A percentile compares a stretch with the other conserved stretches of the same genome.
Evolutionary conservation across 2,329 filamentous ascomycete genomes (phyloP).

Genomic region (Clonostachys rosea): DNA sequence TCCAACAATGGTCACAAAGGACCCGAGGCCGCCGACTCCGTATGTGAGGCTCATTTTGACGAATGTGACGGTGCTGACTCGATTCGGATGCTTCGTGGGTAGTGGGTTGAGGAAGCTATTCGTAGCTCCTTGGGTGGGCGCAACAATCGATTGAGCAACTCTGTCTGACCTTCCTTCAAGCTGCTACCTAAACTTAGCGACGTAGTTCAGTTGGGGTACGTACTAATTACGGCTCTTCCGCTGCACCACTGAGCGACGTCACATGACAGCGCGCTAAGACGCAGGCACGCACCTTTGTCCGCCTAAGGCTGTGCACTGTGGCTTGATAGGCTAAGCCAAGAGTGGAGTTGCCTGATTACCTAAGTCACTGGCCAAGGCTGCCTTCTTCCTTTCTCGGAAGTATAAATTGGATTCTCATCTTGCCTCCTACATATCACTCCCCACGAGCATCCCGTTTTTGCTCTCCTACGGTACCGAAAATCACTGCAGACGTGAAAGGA

Average conservation of each 20-base stretch:
- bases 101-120: constrained; percentile 1
- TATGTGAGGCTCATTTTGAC: constrained; percentile 67
- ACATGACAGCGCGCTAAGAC: constrained; percentile 3
- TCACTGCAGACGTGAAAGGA: too few relatives aligned
- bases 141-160: too few relatives aligned
- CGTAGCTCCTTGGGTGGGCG: constrained; percentile 1
- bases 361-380: too few relatives aligned
- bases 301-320: too few relatives aligned
- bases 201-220: too few relatives aligned
- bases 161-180: too few relatives aligned
- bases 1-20: constrained; percentile 69
- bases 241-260: constrained; percentile 1
- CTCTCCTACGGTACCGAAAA: too few relatives aligned
- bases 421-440: constrained; percentile 1
- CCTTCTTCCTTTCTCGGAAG: too few relatives aligned
- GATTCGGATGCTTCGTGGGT: neutral
- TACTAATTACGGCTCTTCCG: too few relatives aligned
- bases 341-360: too few relatives aligned
- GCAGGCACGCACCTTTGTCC: constrained; percentile 1
- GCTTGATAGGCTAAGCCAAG: too few relatives aligned
- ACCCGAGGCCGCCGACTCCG: constrained; percentile 62
- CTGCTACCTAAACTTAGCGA: too few relatives aligned
- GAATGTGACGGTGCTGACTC: neutral
- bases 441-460: constrained; percentile 2
- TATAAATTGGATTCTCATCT: neutral